These are phyloP conservation scores for Rutstroemia sp. DNA, from an alignment of 2,329 filamentous ascomycete genomes.

Conservation along the genomic window DNA sequence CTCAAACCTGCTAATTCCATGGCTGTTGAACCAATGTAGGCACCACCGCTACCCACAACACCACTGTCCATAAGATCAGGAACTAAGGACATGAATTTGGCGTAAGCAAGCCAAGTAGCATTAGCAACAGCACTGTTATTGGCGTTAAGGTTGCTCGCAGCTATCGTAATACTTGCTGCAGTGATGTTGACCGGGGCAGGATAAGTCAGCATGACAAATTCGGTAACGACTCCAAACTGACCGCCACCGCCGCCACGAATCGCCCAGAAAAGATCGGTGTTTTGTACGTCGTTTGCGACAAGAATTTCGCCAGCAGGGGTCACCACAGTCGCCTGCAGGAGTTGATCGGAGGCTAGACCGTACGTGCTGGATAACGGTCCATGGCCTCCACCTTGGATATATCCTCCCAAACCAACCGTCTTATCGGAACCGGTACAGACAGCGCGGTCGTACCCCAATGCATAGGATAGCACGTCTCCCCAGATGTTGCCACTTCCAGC, in stretches of 20 bases:
- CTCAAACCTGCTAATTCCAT: not conserved
- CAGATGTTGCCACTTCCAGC: conserved; percentile 5
- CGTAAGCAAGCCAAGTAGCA: not conserved
- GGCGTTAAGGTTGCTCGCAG: conserved; percentile 28
- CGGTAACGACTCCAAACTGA: conserved; percentile 31
- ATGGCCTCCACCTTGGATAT: conserved; percentile 36
- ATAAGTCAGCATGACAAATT: conserved; percentile 35
- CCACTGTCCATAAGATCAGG: conserved; percentile 34
- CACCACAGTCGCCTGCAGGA: conserved; percentile 30
- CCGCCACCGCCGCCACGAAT: conserved; percentile 30
- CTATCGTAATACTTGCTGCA: conserved; percentile 18
- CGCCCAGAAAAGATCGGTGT: conserved; percentile 31
- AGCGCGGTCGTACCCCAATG: not conserved
- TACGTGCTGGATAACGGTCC: conserved; percentile 32
- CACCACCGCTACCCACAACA: not conserved
- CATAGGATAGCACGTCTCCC: not conserved
- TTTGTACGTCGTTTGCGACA: conserved; percentile 16
- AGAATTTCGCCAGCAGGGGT: conserved; percentile 19
- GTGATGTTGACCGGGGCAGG: conserved; percentile 20
- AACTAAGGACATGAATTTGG: conserved; percentile 16
- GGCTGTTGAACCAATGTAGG: not conserved
- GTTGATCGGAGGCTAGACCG: conserved; percentile 38
- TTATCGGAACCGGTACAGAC: conserved; percentile 3
- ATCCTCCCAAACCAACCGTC: conserved; percentile 25
- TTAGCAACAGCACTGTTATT: conserved; percentile 19